Base-by-base conservation (phyloP, 371 early-diverging fungal genomes). In the Caulochytrium protostelioides region DNA sequence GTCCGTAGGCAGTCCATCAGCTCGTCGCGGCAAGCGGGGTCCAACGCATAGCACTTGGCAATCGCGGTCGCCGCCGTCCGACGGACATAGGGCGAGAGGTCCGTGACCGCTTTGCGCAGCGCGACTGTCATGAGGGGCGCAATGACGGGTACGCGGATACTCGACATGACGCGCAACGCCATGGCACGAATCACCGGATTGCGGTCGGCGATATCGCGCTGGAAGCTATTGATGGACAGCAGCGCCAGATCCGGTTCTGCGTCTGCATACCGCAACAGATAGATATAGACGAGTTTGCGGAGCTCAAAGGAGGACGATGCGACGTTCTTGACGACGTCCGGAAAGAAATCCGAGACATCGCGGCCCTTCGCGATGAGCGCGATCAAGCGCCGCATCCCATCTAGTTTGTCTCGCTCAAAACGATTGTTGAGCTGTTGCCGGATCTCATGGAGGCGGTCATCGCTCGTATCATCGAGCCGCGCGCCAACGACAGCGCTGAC, bases 311-410 rank as follows among this genome's bases (percentile, higher is more conserved):
- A 84, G 10, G 65, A 62, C 15, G 86, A 77, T 0, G 85, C 87
- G 1, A 91, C 91, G 52, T 86, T 90, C 55, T 91, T 94, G 34
- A 94, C 91, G 6, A 94, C 92, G 38, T 79, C 78, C 17, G 89
- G 83, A 44, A 94, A 94, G 54, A 74, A 81, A 48, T 76, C 76
- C 14, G 85, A 75, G 12, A 82, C 86, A 44, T 87, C 82, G 31
- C 73, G 60, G n/a, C 90, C 91, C 56, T 79, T 80, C 20, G 82
- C 79, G 27, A 89, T 80, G 66, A 82, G 79, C 35, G 85, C 85
- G 46, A 92, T 72, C 34, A 92, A 57, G 26, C 81, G 63, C 55
- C 83, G 86, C 41, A 92, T 47, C 5, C 77, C 91, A 48, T 78
- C 81, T 32, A 92, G 56, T 44, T 84, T 84, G 37, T 92, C 90